Evolutionary conservation across 805 yeast species (phyloP).

Genomic region (Allodekkera sacchari): DNA sequence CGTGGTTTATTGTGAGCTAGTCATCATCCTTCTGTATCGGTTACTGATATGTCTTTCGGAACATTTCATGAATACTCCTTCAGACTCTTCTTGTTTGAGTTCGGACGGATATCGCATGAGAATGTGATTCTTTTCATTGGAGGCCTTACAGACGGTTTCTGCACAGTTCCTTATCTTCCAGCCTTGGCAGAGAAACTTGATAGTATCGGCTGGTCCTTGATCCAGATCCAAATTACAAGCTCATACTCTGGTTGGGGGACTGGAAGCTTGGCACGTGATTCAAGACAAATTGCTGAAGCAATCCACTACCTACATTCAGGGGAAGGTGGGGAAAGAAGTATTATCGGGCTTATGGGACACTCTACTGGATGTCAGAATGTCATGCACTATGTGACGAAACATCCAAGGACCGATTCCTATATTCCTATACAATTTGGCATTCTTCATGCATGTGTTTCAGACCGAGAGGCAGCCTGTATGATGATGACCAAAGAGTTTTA

Average conservation of each 20-base stretch:
- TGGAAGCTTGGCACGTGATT: slow-evolving; percentile 51
- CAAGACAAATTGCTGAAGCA: slow-evolving; percentile 44
- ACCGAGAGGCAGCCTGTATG: slow-evolving; percentile 36
- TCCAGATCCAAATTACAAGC: slow-evolving; percentile 48
- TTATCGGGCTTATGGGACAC: slow-evolving; percentile 67
- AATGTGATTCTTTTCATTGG: slow-evolving; percentile 65
- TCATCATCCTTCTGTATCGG: too few relatives aligned
- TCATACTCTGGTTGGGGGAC: slow-evolving; percentile 73
- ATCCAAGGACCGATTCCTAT: slow-evolving; percentile 8
- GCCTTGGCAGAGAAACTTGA: slow-evolving; percentile 28
- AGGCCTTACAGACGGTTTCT: slow-evolving; percentile 62
- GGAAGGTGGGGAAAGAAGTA: slow-evolving; percentile 35
- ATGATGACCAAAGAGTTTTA: slow-evolving; percentile 10
- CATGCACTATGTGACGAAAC: slow-evolving; percentile 46
- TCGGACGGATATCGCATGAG: slow-evolving; percentile 11
- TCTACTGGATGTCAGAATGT: slow-evolving; percentile 82
- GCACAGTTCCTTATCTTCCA: slow-evolving; percentile 44
- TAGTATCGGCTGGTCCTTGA: slow-evolving; percentile 45
- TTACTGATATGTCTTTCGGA: too few relatives aligned
- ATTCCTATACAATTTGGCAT: slow-evolving; percentile 45
- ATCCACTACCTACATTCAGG: slow-evolving; percentile 45
- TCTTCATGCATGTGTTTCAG: slow-evolving; percentile 73
- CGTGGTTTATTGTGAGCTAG: too few relatives aligned
- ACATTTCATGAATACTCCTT: slow-evolving; percentile 2
- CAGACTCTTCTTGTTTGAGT: slow-evolving; percentile 3